Evolutionary conservation across 371 early-diverging fungal genomes (phyloP).

Genomic region (Mucor irregularis): DNA sequence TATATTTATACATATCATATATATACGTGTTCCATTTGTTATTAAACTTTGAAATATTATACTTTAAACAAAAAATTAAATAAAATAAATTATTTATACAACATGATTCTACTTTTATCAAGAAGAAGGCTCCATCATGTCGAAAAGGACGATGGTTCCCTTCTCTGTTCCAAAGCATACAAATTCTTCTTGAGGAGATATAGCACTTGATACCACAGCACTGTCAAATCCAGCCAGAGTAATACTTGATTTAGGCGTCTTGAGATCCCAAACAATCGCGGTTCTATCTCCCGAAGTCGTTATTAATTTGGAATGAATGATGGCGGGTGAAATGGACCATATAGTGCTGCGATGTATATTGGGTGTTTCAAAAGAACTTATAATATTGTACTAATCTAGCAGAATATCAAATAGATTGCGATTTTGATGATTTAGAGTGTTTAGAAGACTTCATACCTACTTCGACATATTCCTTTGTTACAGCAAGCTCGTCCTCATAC

Average conservation of each 20-base stretch:
- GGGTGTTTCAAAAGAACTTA: slow-evolving; percentile 5
- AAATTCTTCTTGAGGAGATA: slow-evolving; percentile 19
- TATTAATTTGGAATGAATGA: slow-evolving; percentile 45
- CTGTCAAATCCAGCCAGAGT: slow-evolving; percentile 26
- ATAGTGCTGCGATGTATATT: slow-evolving; percentile 21
- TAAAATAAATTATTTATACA: background rate
- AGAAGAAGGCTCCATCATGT: slow-evolving; percentile 27
- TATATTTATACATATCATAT: too few species aligned
- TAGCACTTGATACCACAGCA: slow-evolving; percentile 15
- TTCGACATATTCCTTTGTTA: background rate
- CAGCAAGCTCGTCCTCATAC: background rate
- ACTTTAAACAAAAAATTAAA: background rate
- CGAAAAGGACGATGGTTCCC: slow-evolving; percentile 16
- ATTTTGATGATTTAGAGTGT: slow-evolving; percentile 2
- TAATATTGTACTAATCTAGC: too few species aligned
- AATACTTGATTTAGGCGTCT: slow-evolving; percentile 28
- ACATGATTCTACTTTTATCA: background rate
- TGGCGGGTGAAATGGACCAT: slow-evolving; percentile 21
- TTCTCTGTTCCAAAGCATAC: slow-evolving; percentile 26
- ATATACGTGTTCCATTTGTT: too few species aligned
- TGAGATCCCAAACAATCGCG: slow-evolving; percentile 70
- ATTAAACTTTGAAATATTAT: too few species aligned
- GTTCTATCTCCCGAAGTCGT: slow-evolving; percentile 75
- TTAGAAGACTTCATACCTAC: background rate
- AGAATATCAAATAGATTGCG: slow-evolving; percentile 1